Evolutionary conservation across 495 filamentous ascomycete genomes (phyloP).

Genomic region (Opeltia flavorubescens): DNA sequence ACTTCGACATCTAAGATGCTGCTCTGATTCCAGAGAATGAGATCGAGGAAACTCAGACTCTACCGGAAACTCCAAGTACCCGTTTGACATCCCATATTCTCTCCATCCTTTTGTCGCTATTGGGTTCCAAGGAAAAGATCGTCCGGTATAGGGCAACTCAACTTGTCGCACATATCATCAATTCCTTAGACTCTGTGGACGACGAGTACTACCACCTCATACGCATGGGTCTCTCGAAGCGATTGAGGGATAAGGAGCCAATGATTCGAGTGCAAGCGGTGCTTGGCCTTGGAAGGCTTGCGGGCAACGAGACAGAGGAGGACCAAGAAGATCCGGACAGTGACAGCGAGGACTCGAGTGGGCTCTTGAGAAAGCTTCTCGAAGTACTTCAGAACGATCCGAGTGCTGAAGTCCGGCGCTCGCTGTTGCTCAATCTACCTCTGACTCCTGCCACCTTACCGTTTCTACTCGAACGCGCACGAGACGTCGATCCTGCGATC

Average conservation of each 20-base stretch:
- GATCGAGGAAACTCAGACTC: conserved; percentile 39
- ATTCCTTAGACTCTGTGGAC: conserved; percentile 79
- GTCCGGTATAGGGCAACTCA: conserved; percentile 86
- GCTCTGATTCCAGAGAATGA: conserved; percentile 31
- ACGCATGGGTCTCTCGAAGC: conserved; percentile 58
- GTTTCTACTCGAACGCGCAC: conserved; percentile 78
- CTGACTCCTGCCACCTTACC: conserved; percentile 71
- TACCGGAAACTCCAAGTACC: conserved; percentile 67
- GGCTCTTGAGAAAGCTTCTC: conserved; percentile 67
- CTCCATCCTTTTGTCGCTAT: conserved; percentile 49
- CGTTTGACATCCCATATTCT: conserved; percentile 65
- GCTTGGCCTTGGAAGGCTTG: conserved; percentile 69
- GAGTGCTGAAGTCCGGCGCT: conserved; percentile 80
- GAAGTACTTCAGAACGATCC: conserved; percentile 90
- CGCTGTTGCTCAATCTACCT: conserved; percentile 76
- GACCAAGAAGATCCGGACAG: conserved; percentile 56
- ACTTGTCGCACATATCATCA: conserved; percentile 73
- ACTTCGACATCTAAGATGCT: conserved; percentile 22
- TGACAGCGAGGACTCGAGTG: conserved; percentile 39
- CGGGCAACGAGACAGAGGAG: conserved; percentile 64
- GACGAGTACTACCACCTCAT: conserved; percentile 78
- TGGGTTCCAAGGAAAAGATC: conserved; percentile 76
- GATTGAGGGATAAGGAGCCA: conserved; percentile 84
- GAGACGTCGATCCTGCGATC: conserved; percentile 74
- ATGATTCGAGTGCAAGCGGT: conserved; percentile 91